A percentile compares a stretch with the other conserved stretches of the same genome.
Conservation (phyloP, 495 filamentous ascomycete species). For the Parathielavia appendiculata region DNA sequence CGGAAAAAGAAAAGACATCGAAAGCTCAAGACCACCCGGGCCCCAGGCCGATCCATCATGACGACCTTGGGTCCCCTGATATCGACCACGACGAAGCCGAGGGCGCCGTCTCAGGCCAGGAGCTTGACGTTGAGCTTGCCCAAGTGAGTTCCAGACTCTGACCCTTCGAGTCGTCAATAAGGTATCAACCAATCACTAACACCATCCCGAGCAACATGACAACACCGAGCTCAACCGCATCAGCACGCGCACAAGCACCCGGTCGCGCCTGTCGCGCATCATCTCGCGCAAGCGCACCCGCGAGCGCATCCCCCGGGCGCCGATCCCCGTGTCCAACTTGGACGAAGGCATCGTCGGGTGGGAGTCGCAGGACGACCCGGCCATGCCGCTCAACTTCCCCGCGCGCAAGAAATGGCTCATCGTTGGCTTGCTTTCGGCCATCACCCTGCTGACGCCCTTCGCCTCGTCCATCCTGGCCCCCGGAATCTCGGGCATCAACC, state of each 20-base stretch:
- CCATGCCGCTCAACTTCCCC: conserved; percentile 68
- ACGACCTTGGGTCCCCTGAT: conserved; percentile 4
- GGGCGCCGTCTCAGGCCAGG: conserved; percentile 18
- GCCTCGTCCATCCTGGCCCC: conserved; percentile 64
- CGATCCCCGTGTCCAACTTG: conserved; percentile 43
- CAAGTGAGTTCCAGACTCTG: conserved; percentile 18
- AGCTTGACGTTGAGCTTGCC: conserved; percentile 25
- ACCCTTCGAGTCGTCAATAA: background rate
- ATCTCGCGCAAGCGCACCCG: conserved; percentile 20
- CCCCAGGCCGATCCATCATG: background rate
- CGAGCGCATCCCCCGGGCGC: conserved; percentile 23
- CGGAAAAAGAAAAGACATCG: background rate
- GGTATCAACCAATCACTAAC: background rate
- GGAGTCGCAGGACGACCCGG: conserved; percentile 60
- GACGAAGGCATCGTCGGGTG: conserved; percentile 50
- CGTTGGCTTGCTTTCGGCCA: conserved; percentile 45
- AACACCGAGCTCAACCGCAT: conserved; percentile 10
- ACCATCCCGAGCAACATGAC: conserved; percentile 3
- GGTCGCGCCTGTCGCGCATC: conserved; percentile 23
- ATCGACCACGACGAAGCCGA: conserved; percentile 22
- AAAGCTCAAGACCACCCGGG: background rate
- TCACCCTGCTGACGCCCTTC: conserved; percentile 58
- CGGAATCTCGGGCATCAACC: conserved; percentile 48
- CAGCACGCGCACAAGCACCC: conserved; percentile 20
- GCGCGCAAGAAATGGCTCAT: conserved; percentile 61